Base-by-base conservation (phyloP, 257 asterid genomes). In the Plantago ovata region DNA sequence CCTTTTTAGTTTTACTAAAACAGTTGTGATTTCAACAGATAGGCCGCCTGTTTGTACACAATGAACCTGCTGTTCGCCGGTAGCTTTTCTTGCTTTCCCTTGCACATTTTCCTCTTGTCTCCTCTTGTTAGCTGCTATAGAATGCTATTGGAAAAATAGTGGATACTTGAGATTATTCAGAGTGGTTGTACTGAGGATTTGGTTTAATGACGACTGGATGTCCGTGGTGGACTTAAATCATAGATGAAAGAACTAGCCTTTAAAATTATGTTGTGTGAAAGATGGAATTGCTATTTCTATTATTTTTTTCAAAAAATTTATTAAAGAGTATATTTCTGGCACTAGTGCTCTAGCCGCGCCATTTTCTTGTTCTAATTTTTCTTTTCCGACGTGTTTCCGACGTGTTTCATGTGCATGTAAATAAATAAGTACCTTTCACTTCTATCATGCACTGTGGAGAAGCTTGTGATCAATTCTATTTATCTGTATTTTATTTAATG, bases 61-160 rank as follows among this genome's bases (percentile, higher is more conserved):
- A n/a, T n/a, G n/a, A 58, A 55, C 3, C 51, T 58, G 19, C 63
- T 72, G 84, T 84, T 81, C n/a, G n/a, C n/a, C n/a, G n/a, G n/a
- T n/a, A 46, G 56, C 6, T 56, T 50, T 49, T 53, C 42, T 23
- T 50, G 13, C 32, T 57, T 47, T 32, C 41, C 16, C n/a, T 58
- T 36, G 28, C 21, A 13, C 36, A 4, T 60, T 20, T 41, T 28
- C 19, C 63, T 44, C 43, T 55, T 23, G 24, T n/a, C 18, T 43
- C 18, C 11, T 38, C 21, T 50, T 0, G 6, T 19, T 60, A 10
- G 13, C 7, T 39, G 23, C 38, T 49, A 13, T 41, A 11, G 8
- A 28, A 14, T 57, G 44, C 22, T 14, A 4, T 36, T 6, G 43
- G 23, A 18, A 13, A 13, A 13, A 22, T 20, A 32, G 3, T 14